These are phyloP conservation scores for Cyberlindnera mycetangii DNA, from an alignment of 805 yeast species.

Conservation along the genomic window DNA sequence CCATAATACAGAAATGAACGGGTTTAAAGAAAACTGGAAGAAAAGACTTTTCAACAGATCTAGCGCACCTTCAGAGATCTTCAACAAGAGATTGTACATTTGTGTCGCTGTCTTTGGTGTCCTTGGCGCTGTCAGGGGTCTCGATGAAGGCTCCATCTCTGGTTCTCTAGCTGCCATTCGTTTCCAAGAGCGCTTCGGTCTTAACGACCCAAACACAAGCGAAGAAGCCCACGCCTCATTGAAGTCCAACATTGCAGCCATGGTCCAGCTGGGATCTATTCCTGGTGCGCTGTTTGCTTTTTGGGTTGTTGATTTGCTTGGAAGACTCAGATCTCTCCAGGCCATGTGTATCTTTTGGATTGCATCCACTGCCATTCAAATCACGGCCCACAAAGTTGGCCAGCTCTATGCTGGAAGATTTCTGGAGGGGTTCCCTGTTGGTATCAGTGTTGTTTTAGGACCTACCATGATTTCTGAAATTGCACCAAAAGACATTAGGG, in stretches of 20 bases:
- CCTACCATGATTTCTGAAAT: conserved; percentile 52
- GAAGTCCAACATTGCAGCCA: conserved; percentile 50
- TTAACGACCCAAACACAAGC: conserved; percentile 37
- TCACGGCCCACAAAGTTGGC: conserved; percentile 42
- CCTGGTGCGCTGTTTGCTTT: conserved; percentile 51
- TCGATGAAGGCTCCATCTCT: conserved; percentile 51
- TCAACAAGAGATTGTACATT: conserved; percentile 42
- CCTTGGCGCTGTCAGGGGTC: conserved; percentile 55
- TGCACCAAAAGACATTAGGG: conserved; percentile 51
- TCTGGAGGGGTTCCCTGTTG: conserved; percentile 51
- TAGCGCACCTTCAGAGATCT: conserved; percentile 40
- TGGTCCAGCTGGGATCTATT: conserved; percentile 55
- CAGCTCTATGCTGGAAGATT: conserved; percentile 55
- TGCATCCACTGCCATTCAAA: conserved; percentile 44
- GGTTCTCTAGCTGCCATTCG: conserved; percentile 43
- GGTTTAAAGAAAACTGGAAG: conserved; percentile 1
- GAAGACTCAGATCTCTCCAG: conserved; percentile 48
- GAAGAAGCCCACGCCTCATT: conserved; percentile 38
- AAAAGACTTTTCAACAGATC: conserved; percentile 12
- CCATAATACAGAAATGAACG: background rate
- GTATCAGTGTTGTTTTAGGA: conserved; percentile 53
- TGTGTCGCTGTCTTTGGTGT: conserved; percentile 49
- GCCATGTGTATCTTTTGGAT: conserved; percentile 41
- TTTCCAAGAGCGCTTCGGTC: conserved; percentile 42
- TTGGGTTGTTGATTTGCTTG: conserved; percentile 45